Evolutionary conservation across 2,329 filamentous ascomycete genomes (phyloP).

Genomic region (Cladophialophora psammophila): DNA sequence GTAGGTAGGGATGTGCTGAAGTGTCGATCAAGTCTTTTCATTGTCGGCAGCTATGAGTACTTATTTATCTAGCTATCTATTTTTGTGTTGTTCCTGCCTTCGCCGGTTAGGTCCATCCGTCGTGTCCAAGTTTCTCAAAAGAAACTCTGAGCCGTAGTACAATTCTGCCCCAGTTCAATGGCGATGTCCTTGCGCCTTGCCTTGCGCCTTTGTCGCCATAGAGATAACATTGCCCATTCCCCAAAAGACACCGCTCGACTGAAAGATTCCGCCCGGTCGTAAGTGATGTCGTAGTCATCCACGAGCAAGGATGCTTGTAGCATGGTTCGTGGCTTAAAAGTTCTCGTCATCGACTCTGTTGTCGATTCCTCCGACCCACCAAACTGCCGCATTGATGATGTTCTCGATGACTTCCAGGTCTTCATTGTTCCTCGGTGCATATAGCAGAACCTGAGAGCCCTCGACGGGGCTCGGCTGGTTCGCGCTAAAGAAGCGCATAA

Average conservation of each 20-base stretch:
- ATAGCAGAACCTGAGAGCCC: conserved; percentile 42
- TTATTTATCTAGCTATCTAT: background rate
- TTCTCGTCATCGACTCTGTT: conserved; percentile 26
- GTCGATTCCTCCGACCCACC: conserved; percentile 39
- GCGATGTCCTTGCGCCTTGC: background rate
- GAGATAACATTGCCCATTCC: background rate
- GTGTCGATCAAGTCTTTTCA: no score
- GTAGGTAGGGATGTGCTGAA: no score
- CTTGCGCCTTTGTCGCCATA: background rate
- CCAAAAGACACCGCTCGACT: background rate
- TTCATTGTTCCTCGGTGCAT: conserved; percentile 46
- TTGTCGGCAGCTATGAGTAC: no score
- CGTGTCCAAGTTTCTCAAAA: background rate
- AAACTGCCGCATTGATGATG: conserved; percentile 45
- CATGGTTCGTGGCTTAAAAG: background rate
- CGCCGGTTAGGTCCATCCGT: background rate
- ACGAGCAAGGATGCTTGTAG: background rate
- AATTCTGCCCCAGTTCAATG: background rate
- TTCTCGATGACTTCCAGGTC: conserved; percentile 45
- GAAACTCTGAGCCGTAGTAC: background rate
- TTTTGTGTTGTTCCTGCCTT: background rate
- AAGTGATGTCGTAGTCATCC: background rate
- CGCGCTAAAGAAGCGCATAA: conserved; percentile 9
- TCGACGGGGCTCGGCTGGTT: conserved; percentile 7
- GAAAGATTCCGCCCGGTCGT: conserved; percentile 8